Conservation (phyloP, 129 eudicot genomes). For the Dittrichia graveolens region DNA sequence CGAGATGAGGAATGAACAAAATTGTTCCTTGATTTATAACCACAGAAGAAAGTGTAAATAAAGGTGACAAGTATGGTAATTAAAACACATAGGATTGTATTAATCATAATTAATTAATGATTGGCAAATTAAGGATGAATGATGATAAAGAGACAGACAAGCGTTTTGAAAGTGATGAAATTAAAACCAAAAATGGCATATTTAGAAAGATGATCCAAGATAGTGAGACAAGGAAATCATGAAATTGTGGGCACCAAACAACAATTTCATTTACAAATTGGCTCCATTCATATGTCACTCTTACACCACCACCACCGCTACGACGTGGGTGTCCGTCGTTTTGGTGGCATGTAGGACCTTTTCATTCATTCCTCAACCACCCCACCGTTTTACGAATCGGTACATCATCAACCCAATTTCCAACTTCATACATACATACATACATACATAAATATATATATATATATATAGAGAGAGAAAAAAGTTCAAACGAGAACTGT, state of each 20-base stretch:
- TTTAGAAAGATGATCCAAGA: conserved; percentile 36
- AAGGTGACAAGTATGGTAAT: neutral
- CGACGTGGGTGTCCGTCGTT: conserved; percentile 55
- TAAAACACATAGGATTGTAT: conserved; percentile 5
- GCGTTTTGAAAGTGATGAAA: conserved; percentile 23
- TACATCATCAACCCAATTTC: no score
- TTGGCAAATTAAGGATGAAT: conserved; percentile 1
- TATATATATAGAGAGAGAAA: no score
- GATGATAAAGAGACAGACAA: conserved; percentile 14
- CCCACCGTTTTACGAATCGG: neutral
- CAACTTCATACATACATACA: no score
- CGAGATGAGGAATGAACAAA: no score
- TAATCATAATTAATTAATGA: conserved; percentile 8
- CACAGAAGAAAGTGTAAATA: neutral
- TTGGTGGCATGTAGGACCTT: conserved; percentile 44
- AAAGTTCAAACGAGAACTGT: no score
- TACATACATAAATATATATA: no score
- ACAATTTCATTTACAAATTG: conserved; percentile 36
- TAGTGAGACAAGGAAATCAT: conserved; percentile 60
- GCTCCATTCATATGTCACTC: conserved; percentile 44
- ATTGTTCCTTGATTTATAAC: no score
- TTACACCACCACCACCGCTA: conserved; percentile 36
- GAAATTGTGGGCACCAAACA: conserved; percentile 42
- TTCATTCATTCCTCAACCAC: conserved; percentile 27
- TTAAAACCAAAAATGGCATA: conserved; percentile 22